Conservation (phyloP, 78 protist species). For the Pigoraptor vietnamica region DNA sequence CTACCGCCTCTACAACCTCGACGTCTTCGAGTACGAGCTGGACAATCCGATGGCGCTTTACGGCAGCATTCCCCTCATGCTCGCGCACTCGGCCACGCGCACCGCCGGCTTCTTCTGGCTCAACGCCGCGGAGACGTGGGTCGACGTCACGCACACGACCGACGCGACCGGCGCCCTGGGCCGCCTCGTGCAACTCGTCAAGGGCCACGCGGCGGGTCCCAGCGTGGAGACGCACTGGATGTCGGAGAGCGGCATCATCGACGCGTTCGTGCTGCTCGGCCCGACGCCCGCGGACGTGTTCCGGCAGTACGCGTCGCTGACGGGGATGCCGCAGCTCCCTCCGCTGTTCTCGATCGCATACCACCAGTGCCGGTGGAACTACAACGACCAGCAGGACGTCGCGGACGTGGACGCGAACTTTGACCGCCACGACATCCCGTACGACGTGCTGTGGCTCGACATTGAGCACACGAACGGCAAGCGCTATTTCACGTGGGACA, state of each 20-base stretch:
- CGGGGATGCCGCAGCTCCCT: slow-evolving; percentile 84
- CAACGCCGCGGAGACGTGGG: slow-evolving; percentile 90
- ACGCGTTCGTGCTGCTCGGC: slow-evolving; percentile 85
- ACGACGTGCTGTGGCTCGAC: slow-evolving; percentile 98
- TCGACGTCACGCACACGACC: slow-evolving; percentile 58
- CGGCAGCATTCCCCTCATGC: slow-evolving; percentile 90
- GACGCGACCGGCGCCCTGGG: not conserved
- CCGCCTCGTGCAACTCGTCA: not conserved
- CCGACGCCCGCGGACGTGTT: slow-evolving; percentile 51
- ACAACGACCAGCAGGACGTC: slow-evolving; percentile 69
- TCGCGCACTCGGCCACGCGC: slow-evolving; percentile 54
- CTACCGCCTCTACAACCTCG: slow-evolving; percentile 90
- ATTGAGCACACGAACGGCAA: slow-evolving; percentile 98
- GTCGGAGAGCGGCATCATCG: slow-evolving; percentile 82
- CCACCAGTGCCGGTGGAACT: slow-evolving; percentile 99
- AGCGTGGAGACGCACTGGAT: slow-evolving; percentile 72
- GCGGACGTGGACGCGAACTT: slow-evolving; percentile 66
- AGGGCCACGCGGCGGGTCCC: not conserved
- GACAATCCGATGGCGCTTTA: slow-evolving; percentile 87
- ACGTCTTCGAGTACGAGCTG: slow-evolving; percentile 90
- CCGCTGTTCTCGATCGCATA: slow-evolving; percentile 89
- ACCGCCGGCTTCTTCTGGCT: slow-evolving; percentile 79
- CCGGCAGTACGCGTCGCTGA: slow-evolving; percentile 66
- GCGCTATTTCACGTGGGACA: slow-evolving; percentile 97
- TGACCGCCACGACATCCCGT: slow-evolving; percentile 86